Percentiles rank a stretch among this genome's conserved stretches.
phyloP scores from a whole-genome alignment of 257 asterid species.

The Solanum ahanhuiri region DNA sequence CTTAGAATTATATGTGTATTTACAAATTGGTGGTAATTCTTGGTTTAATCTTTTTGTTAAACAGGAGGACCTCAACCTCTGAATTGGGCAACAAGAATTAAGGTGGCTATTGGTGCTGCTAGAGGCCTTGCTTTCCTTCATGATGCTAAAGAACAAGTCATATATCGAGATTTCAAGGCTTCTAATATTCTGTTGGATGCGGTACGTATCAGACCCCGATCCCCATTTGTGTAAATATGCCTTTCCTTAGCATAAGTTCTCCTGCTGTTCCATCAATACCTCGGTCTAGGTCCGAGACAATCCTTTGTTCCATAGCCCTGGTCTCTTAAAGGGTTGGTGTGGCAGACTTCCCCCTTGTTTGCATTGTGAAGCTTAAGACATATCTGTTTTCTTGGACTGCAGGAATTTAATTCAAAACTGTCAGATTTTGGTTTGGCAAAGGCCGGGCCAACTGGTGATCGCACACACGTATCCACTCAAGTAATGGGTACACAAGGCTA shows the following conservation, averaged over 20 bases:
- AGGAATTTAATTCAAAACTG: slow-evolving; percentile 85
- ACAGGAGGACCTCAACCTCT: slow-evolving; percentile 87
- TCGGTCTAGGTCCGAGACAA: too few relatives aligned
- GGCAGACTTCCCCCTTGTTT: too few relatives aligned
- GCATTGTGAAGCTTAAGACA: not conserved
- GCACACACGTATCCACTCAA: slow-evolving; percentile 86
- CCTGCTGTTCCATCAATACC: not conserved
- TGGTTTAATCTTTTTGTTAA: slow-evolving; percentile 7
- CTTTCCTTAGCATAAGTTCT: not conserved
- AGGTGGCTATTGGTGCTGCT: slow-evolving; percentile 90
- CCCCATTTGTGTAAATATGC: not conserved
- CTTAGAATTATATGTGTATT: not conserved
- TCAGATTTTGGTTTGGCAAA: slow-evolving; percentile 93
- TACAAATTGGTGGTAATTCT: not conserved
- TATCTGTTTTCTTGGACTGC: not conserved
- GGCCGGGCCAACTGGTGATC: slow-evolving; percentile 91
- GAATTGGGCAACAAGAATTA: slow-evolving; percentile 81
- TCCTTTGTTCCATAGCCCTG: too few relatives aligned
- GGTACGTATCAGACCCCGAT: slow-evolving; percentile 19
- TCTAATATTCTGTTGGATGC: slow-evolving; percentile 84
- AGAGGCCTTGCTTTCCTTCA: slow-evolving; percentile 86
- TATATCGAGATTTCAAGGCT: slow-evolving; percentile 85
- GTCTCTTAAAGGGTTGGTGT: too few relatives aligned
- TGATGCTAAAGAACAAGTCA: slow-evolving; percentile 76
- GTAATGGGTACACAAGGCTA: slow-evolving; percentile 92